Evolutionary conservation across 2,329 filamentous ascomycete genomes (phyloP).

Genomic region (Huntiella abstrusa): DNA sequence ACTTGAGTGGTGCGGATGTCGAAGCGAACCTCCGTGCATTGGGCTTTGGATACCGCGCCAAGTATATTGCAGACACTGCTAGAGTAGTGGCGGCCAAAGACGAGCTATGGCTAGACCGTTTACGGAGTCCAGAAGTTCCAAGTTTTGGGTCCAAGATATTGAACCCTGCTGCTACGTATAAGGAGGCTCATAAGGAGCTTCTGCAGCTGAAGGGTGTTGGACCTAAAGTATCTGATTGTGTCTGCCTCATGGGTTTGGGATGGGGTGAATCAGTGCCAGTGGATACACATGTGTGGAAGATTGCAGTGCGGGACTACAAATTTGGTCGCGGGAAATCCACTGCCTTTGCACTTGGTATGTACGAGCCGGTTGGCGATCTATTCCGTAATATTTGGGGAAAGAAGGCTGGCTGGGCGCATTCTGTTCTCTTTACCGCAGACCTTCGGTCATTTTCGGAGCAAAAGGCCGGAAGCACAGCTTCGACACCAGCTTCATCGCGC

Average conservation of each 20-base stretch:
- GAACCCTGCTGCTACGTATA: slow-evolving; percentile 42
- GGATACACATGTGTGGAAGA: slow-evolving; percentile 98
- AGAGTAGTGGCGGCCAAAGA: slow-evolving; percentile 52
- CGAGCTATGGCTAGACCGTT: slow-evolving; percentile 52
- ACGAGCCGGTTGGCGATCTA: slow-evolving; percentile 76
- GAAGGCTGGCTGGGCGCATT: slow-evolving; percentile 94
- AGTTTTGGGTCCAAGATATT: slow-evolving; percentile 24
- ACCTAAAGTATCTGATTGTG: slow-evolving; percentile 92
- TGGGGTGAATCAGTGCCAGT: slow-evolving; percentile 93
- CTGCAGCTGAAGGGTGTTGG: slow-evolving; percentile 72
- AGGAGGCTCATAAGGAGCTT: slow-evolving; percentile 60
- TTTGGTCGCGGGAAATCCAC: slow-evolving; percentile 74
- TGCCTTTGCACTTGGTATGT: slow-evolving; percentile 72
- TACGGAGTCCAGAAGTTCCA: slow-evolving; percentile 61
- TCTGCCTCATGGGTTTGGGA: slow-evolving; percentile 86
- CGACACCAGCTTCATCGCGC: slow-evolving; percentile 12
- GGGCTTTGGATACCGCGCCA: slow-evolving; percentile 87
- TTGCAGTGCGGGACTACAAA: slow-evolving; percentile 86
- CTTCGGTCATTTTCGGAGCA: slow-evolving; percentile 65
- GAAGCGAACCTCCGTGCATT: slow-evolving; percentile 63
- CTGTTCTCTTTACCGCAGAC: slow-evolving; percentile 88
- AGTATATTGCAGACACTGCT: slow-evolving; percentile 79
- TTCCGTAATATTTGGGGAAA: slow-evolving; percentile 81
- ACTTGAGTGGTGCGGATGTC: slow-evolving; percentile 54
- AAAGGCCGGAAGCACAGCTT: slow-evolving; percentile 11